phyloP scores from a whole-genome alignment of 2,329 filamentous ascomycete genomes.

The Colletotrichum sp. region DNA sequence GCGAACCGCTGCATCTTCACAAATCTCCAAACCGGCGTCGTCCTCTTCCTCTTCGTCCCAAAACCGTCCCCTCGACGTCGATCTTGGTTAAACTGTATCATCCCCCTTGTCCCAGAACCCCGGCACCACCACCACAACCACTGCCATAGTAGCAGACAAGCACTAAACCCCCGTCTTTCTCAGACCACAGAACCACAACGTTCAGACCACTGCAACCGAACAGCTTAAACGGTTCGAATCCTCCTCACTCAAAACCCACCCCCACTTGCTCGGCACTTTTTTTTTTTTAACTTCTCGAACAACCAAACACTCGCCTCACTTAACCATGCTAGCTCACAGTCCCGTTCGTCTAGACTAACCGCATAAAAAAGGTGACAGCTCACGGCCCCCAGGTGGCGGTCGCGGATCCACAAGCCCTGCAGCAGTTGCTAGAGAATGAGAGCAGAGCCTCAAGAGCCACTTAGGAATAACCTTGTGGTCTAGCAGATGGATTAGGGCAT shows the following conservation, averaged over 20 bases:
- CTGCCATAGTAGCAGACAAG: not conserved
- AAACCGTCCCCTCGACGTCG: slow-evolving; percentile 11
- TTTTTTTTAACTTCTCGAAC: not conserved
- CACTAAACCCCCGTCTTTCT: not conserved
- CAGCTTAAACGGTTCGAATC: not conserved
- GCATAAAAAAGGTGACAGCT: not conserved
- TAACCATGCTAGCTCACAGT: not conserved
- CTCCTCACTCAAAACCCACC: not conserved
- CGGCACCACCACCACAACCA: not conserved
- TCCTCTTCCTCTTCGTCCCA: not conserved
- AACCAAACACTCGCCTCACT: not conserved
- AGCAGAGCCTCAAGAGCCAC: no score
- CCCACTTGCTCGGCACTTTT: not conserved
- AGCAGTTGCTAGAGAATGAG: no score
- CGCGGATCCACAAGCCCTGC: no score
- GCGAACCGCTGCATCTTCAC: not conserved
- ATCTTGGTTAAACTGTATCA: slow-evolving; percentile 13
- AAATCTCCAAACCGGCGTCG: not conserved
- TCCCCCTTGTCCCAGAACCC: not conserved
- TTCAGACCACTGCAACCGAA: not conserved
- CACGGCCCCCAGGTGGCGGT: not conserved
- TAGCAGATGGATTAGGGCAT: no score
- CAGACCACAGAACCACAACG: not conserved
- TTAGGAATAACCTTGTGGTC: no score
- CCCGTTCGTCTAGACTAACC: not conserved